These are phyloP conservation scores for Elsinoe arachidis DNA, from an alignment of 2,329 filamentous ascomycete genomes.

Conservation along the genomic window DNA sequence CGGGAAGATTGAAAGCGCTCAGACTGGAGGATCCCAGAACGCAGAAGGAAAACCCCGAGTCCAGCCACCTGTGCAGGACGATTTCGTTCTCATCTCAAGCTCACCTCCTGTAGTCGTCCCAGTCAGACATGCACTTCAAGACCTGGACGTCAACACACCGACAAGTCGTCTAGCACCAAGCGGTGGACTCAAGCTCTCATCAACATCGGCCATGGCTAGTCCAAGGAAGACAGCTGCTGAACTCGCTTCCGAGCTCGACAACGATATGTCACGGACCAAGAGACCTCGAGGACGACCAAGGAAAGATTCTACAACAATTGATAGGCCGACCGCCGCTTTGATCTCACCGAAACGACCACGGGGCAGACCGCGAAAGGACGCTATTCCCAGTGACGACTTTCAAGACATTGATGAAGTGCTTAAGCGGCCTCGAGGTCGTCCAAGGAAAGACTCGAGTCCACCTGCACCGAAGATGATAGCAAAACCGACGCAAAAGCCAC, in stretches of 20 bases:
- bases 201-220: conserved; percentile 9
- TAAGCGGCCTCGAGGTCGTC: conserved; percentile 20
- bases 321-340: background rate
- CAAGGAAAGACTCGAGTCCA: conserved; percentile 17
- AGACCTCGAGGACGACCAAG: background rate
- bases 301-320: background rate
- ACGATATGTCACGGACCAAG: background rate
- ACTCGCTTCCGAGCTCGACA: background rate
- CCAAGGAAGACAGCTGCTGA: background rate
- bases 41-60: background rate
- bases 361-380: background rate
- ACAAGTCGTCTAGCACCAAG: conserved; percentile 5
- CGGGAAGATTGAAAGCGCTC: background rate
- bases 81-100: conserved; percentile 8
- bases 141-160: conserved; percentile 21
- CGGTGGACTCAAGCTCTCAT: conserved; percentile 2
- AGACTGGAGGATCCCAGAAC: background rate
- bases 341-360: background rate
- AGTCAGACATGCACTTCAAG: conserved; percentile 19
- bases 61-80: background rate
- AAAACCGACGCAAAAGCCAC: conserved; percentile 13
- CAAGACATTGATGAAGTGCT: conserved; percentile 6
- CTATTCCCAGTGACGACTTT: background rate
- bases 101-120: background rate
- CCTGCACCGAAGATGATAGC: conserved; percentile 16